Evolutionary conservation across 192 early-diverging fungal genomes (phyloP).

Genomic region (Coemansia sp.): DNA sequence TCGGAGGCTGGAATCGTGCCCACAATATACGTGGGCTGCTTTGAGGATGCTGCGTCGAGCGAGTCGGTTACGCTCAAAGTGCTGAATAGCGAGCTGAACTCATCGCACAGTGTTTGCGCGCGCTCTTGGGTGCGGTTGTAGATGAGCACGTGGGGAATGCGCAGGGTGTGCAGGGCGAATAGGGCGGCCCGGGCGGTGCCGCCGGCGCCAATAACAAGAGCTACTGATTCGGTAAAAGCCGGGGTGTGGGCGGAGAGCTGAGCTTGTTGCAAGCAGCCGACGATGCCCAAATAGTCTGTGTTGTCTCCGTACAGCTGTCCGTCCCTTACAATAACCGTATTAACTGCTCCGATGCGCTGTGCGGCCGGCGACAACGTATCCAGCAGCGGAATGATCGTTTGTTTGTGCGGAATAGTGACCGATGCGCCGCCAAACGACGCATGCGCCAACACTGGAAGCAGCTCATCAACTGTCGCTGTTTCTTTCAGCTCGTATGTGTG

Average conservation of each 20-base stretch:
- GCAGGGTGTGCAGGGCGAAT: constrained; percentile 75
- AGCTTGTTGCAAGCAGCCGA: constrained; percentile 58
- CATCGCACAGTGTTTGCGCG: constrained; percentile 63
- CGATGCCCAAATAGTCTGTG: constrained; percentile 95
- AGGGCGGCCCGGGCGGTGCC: constrained; percentile 92
- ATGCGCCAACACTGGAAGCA: constrained; percentile 51
- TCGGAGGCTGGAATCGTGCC: constrained; percentile 87
- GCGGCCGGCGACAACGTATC: constrained; percentile 74
- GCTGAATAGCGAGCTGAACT: constrained; percentile 60
- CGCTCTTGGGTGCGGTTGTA: constrained; percentile 87
- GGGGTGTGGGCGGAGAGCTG: constrained; percentile 12
- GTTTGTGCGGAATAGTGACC: constrained; percentile 96
- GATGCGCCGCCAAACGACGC: constrained; percentile 87
- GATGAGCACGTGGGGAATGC: constrained; percentile 65
- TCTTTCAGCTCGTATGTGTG: constrained; percentile 78
- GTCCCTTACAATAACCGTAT: constrained; percentile 66
- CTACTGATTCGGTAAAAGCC: constrained; percentile 39
- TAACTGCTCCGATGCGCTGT: constrained; percentile 89
- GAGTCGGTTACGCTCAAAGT: constrained; percentile 48
- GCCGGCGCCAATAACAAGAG: constrained; percentile 90
- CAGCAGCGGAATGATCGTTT: constrained; percentile 76
- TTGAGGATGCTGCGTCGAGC: constrained; percentile 36
- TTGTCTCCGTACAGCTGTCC: constrained; percentile 79
- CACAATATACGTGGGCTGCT: constrained; percentile 62
- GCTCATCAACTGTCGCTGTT: constrained; percentile 61